Evolutionary conservation across 495 filamentous ascomycete species (phyloP).

Genomic region (Xylaria bambusicola): DNA sequence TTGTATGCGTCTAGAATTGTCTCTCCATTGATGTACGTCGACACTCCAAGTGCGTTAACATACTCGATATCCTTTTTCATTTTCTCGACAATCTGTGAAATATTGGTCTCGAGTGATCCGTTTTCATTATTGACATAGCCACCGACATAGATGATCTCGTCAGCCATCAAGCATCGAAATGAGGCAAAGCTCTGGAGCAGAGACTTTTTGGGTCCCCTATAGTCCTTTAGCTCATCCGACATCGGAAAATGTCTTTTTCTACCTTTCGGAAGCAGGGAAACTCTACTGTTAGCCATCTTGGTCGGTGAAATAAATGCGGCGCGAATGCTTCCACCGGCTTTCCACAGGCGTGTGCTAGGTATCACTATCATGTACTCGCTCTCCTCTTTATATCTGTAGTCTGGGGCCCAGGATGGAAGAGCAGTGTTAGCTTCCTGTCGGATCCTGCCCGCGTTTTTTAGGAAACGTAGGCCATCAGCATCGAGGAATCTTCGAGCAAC

Average conservation of each 20-base stretch:
- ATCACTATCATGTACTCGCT: slow-evolving; percentile 14
- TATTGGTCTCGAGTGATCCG: background rate
- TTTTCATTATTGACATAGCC: slow-evolving; percentile 10
- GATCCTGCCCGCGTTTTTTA: slow-evolving; percentile 17
- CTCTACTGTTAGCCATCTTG: background rate
- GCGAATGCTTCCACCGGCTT: slow-evolving; percentile 5
- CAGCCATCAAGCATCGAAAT: slow-evolving; percentile 19
- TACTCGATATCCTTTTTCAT: slow-evolving; percentile 14
- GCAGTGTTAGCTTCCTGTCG: slow-evolving; percentile 8
- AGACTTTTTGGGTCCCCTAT: slow-evolving; percentile 15
- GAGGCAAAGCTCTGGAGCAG: slow-evolving; percentile 23
- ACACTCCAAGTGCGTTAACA: background rate
- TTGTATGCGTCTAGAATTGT: slow-evolving; percentile 18
- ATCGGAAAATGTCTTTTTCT: slow-evolving; percentile 5
- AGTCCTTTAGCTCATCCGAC: slow-evolving; percentile 17
- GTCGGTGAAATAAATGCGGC: slow-evolving; percentile 5
- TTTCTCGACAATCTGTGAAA: slow-evolving; percentile 6
- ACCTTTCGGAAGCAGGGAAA: slow-evolving; percentile 15
- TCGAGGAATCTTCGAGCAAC: slow-evolving; percentile 21
- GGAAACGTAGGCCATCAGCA: slow-evolving; percentile 17
- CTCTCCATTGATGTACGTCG: slow-evolving; percentile 20
- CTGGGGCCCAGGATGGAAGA: slow-evolving; percentile 22
- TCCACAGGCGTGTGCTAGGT: slow-evolving; percentile 1
- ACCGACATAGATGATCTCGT: slow-evolving; percentile 22
- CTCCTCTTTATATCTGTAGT: slow-evolving; percentile 16